Conservation (phyloP, 225 moss, liverwort and hornwort genomes). For the Marchantia paleacea region DNA sequence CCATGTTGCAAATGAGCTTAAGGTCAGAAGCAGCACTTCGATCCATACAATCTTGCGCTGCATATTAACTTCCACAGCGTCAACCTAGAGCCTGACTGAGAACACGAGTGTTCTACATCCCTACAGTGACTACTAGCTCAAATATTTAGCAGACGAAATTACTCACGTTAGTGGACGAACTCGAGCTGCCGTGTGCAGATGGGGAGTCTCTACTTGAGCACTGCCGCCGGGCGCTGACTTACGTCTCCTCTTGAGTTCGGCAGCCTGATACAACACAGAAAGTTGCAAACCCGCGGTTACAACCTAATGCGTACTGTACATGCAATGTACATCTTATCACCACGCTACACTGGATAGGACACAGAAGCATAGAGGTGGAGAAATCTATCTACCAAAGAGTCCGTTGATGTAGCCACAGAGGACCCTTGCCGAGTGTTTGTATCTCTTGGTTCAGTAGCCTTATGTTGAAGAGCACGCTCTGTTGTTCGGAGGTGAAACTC, state of each 20-base stretch:
- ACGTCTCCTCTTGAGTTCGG: slow-evolving; percentile 51
- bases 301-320: not conserved
- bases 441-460: slow-evolving; percentile 32
- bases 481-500: slow-evolving; percentile 75
- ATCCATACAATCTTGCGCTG: not conserved
- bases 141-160: not conserved
- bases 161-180: slow-evolving; percentile 61
- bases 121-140: not conserved
- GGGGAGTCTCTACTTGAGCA: slow-evolving; percentile 47
- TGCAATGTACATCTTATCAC: too few relatives aligned
- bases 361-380: too few relatives aligned
- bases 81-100: not conserved
- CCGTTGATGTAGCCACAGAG: slow-evolving; percentile 25
- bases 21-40: not conserved
- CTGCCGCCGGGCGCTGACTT: slow-evolving; percentile 59
- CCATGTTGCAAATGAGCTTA: not conserved
- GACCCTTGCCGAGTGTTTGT: slow-evolving; percentile 21
- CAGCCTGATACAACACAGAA: slow-evolving; percentile 31
- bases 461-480: slow-evolving; percentile 80
- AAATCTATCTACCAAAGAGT: slow-evolving; percentile 19
- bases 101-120: not conserved
- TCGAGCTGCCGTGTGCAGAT: slow-evolving; percentile 73
- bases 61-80: not conserved
- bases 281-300: not conserved
- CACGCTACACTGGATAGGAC: too few relatives aligned